A percentile compares a stretch with the other conserved stretches of the same genome.
These are phyloP conservation scores for Populus ilicifolia DNA, from an alignment of 345 rosid genomes.

Conservation along the genomic window DNA sequence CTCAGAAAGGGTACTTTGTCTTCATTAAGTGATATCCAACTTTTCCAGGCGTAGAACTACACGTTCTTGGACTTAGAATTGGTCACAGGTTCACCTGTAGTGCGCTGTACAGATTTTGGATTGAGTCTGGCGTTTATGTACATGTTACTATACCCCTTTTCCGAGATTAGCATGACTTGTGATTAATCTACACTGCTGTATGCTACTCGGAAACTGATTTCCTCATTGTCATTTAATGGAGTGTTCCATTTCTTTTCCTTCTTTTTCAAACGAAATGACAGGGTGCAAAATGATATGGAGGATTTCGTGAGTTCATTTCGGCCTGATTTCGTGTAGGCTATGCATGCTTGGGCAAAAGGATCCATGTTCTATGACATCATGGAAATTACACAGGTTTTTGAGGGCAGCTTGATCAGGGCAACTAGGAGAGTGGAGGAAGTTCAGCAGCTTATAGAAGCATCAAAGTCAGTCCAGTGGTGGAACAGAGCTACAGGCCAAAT, in stretches of 20 bases:
- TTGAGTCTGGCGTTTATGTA: not conserved
- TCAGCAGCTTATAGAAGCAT: constrained; percentile 89
- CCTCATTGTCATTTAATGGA: not conserved
- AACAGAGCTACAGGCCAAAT: constrained; percentile 70
- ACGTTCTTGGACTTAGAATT: not conserved
- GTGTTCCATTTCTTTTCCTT: not conserved
- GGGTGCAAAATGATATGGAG: constrained; percentile 90
- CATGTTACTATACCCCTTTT: not conserved
- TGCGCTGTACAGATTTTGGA: not conserved
- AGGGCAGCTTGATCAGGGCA: constrained; percentile 97
- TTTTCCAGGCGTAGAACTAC: not conserved
- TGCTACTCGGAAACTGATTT: not conserved
- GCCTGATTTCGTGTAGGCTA: constrained; percentile 96
- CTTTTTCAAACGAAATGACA: constrained; percentile 17
- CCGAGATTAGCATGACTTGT: not conserved
- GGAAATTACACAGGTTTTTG: constrained; percentile 91
- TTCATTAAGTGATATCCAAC: not conserved
- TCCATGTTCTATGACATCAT: constrained; percentile 91
- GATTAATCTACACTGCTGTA: not conserved
- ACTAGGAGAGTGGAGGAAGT: constrained; percentile 96
- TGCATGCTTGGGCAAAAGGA: constrained; percentile 96
- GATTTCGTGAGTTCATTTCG: constrained; percentile 77
- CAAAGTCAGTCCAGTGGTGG: constrained; percentile 89
- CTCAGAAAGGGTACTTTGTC: not conserved
- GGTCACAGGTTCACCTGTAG: not conserved